Conservation (phyloP, 129 eudicot genomes). For the Heracleum sosnowskyi region DNA sequence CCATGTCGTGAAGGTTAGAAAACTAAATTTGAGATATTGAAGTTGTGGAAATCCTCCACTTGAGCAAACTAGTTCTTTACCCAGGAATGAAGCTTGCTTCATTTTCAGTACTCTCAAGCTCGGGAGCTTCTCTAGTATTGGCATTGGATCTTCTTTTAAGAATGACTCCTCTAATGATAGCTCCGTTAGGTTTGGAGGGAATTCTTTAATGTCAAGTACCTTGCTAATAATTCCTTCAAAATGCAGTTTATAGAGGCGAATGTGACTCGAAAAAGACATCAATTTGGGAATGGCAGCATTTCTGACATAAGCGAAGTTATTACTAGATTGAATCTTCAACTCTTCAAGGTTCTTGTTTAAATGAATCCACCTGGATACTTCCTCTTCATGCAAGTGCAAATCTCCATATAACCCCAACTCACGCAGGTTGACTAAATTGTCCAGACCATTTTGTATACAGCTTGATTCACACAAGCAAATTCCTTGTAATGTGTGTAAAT, state of each 20-base stretch:
- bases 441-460: neutral
- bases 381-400: neutral
- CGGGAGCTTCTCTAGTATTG: neutral
- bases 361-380: neutral
- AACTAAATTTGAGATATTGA: neutral
- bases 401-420: neutral
- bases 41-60: conserved; percentile 9
- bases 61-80: neutral
- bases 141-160: neutral
- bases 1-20: neutral
- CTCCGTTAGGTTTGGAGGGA: neutral
- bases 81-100: conserved; percentile 1
- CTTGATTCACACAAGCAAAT: neutral
- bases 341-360: neutral
- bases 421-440: neutral
- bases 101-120: neutral
- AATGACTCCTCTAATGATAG: neutral
- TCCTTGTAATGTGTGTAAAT: neutral
- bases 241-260: neutral
- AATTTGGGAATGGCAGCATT: conserved; percentile 1
- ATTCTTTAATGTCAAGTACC: neutral
- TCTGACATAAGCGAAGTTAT: neutral
- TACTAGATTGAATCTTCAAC: neutral
- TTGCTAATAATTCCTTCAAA: neutral
- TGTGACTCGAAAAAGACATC: neutral